phyloP scores from a whole-genome alignment of 192 early-diverging fungal species.

The Kappamyces sp. region DNA sequence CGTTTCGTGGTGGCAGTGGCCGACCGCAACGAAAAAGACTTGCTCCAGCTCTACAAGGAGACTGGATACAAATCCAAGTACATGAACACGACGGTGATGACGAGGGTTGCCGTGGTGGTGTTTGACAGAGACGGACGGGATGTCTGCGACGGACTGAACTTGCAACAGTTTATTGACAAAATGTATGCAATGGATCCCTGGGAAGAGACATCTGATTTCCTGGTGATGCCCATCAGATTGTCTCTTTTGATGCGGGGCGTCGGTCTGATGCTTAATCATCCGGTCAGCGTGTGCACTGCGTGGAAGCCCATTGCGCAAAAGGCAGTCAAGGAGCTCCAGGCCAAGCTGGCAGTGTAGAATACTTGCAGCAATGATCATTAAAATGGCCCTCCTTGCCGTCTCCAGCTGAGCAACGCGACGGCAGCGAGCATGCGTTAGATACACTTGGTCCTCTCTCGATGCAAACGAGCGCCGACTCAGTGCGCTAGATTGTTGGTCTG shows the following conservation, averaged over 20 bases:
- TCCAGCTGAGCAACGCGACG: too few species aligned
- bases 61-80: constrained; percentile 22
- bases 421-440: too few species aligned
- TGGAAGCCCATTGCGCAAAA: constrained; percentile 25
- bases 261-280: constrained; percentile 23
- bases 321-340: constrained; percentile 14
- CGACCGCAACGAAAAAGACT: constrained; percentile 7
- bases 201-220: constrained; percentile 14
- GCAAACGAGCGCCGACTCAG: too few species aligned
- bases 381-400: too few species aligned
- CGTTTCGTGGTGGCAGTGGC: constrained; percentile 18
- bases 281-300: constrained; percentile 19
- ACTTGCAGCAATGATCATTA: too few species aligned
- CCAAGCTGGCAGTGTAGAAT: too few species aligned
- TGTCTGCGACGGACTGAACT: constrained; percentile 25
- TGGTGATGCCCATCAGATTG: constrained; percentile 23
- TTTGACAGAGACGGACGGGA: constrained; percentile 25
- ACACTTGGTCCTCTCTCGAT: too few species aligned
- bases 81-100: constrained; percentile 20
- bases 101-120: constrained; percentile 17
- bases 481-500: too few species aligned
- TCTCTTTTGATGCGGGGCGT: constrained; percentile 25
- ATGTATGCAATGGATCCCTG: constrained; percentile 21
- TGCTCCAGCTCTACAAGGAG: background rate
- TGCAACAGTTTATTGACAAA: constrained; percentile 28